Conservation (phyloP, 2,329 filamentous ascomycete species). For the Colletotrichum coccodes region DNA sequence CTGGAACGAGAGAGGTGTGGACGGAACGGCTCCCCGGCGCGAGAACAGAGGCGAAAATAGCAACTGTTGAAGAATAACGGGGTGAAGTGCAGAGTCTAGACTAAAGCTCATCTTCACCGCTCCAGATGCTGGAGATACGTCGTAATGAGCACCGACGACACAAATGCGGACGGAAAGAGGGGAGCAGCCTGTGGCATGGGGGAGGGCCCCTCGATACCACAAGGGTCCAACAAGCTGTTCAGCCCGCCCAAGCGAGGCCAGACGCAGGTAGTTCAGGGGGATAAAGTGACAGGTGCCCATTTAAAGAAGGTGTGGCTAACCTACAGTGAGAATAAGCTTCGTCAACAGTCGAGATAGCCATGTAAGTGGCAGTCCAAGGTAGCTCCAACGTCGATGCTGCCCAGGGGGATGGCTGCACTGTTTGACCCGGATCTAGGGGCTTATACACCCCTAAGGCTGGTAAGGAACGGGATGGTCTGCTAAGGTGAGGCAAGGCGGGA, state of each 20-base stretch:
- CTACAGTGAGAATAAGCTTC: conserved; percentile 23
- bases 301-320: conserved; percentile 24
- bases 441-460: conserved; percentile 12
- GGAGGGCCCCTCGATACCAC: neutral
- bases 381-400: conserved; percentile 17
- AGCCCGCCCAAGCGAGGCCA: neutral
- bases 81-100: conserved; percentile 25
- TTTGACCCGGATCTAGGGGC: conserved; percentile 9
- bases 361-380: conserved; percentile 13
- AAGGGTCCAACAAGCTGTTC: neutral
- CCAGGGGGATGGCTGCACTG: conserved; percentile 1
- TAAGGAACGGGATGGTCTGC: conserved; percentile 4
- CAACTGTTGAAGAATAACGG: conserved; percentile 18
- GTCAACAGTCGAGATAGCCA: conserved; percentile 13
- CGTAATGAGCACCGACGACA: conserved; percentile 7
- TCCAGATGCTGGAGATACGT: conserved; percentile 7
- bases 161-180: neutral
- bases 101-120: conserved; percentile 26
- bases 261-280: neutral
- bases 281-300: conserved; percentile 8
- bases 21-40: conserved; percentile 26
- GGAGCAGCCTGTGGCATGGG: neutral
- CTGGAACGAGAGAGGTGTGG: conserved; percentile 20
- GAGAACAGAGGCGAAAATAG: conserved; percentile 13
- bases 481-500: neutral